Evolutionary conservation across 305 asterid species (phyloP).

Genomic region (Withania somnifera): DNA sequence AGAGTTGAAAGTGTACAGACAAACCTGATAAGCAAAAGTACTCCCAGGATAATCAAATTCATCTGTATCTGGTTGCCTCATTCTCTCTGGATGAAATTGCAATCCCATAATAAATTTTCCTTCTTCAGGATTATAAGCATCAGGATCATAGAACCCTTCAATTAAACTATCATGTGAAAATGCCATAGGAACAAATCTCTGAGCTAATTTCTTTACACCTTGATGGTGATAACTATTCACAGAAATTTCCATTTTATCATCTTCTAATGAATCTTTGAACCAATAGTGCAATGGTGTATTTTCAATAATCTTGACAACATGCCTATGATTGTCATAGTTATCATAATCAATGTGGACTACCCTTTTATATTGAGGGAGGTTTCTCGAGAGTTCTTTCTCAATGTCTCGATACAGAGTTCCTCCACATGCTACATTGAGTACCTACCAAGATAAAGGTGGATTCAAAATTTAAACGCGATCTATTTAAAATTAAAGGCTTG

Average conservation of each 20-base stretch:
- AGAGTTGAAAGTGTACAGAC: background rate
- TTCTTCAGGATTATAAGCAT: conserved; percentile 22
- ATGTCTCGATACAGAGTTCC: conserved; percentile 19
- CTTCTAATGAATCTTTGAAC: conserved; percentile 17
- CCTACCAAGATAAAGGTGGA: background rate
- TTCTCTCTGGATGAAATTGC: conserved; percentile 23
- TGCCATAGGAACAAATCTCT: conserved; percentile 20
- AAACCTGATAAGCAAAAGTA: conserved; percentile 21
- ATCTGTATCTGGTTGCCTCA: conserved; percentile 16
- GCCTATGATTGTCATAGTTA: conserved; percentile 21
- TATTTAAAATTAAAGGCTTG: background rate
- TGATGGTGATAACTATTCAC: conserved; percentile 28
- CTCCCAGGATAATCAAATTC: conserved; percentile 24
- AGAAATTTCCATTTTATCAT: conserved; percentile 6
- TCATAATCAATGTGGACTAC: conserved; percentile 17
- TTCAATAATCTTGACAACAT: conserved; percentile 12
- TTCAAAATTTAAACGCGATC: background rate
- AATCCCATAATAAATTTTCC: conserved; percentile 27
- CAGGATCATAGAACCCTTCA: conserved; percentile 27
- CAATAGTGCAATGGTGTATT: conserved; percentile 19
- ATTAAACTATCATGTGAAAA: conserved; percentile 20
- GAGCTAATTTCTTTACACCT: conserved; percentile 22
- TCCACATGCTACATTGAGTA: conserved; percentile 23
- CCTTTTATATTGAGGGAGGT: background rate
- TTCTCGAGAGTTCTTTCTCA: conserved; percentile 11